Percentiles rank a stretch among this genome's conserved stretches.
Conservation (phyloP, 1,284 basidiomycete genomes). For the Crucibulum cyathiforme region DNA sequence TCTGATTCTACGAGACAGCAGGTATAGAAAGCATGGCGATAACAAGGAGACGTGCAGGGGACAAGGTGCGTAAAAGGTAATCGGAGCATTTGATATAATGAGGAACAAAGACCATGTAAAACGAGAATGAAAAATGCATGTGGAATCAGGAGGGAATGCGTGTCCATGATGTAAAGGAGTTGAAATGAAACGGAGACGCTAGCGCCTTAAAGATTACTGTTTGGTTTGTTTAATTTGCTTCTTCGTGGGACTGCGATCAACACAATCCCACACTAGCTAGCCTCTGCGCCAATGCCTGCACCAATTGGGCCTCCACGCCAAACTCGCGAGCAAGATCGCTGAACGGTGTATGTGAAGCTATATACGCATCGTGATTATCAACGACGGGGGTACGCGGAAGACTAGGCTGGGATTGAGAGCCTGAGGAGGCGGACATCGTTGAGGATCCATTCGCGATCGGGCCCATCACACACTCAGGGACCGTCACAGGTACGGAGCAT, state of each 20-base stretch:
- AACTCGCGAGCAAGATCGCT: slow-evolving; percentile 72
- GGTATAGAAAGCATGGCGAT: not conserved
- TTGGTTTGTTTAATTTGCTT: too few species aligned
- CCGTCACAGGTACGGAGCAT: slow-evolving; percentile 9
- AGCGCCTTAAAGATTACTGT: too few species aligned
- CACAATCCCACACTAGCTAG: slow-evolving; percentile 36
- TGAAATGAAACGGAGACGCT: too few species aligned
- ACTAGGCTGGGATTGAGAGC: not conserved
- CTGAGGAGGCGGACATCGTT: too few species aligned
- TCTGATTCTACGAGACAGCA: not conserved
- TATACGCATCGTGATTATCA: not conserved
- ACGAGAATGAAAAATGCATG: not conserved
- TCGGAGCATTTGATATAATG: too few species aligned
- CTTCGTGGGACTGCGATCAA: not conserved
- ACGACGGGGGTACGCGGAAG: not conserved
- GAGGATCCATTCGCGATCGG: too few species aligned
- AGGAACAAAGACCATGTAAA: not conserved
- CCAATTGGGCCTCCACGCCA: slow-evolving; percentile 69
- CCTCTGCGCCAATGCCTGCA: slow-evolving; percentile 71
- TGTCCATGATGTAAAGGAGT: not conserved
- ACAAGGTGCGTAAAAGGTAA: too few species aligned
- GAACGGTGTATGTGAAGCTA: slow-evolving; percentile 34
- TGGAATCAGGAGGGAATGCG: not conserved
- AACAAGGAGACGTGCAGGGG: not conserved
- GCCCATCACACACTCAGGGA: not conserved